phyloP scores from a whole-genome alignment of 176 grass and related monocot genomes.

The Juncus inflexus region DNA sequence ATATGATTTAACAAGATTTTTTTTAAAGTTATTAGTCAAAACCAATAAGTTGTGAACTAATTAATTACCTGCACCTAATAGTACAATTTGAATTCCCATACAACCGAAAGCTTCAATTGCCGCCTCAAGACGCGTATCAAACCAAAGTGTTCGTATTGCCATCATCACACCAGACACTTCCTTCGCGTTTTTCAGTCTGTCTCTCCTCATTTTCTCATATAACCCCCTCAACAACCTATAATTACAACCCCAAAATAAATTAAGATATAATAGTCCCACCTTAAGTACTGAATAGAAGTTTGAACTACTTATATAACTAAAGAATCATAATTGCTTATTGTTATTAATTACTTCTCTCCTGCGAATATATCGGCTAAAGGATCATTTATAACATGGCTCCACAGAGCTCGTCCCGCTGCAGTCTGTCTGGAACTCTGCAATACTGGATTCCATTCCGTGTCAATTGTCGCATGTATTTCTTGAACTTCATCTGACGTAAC shows the following conservation, averaged over 20 bases:
- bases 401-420: conserved; percentile 78
- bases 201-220: conserved; percentile 65
- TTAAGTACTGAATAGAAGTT: too few species aligned
- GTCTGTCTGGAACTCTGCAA: conserved; percentile 93
- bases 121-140: conserved; percentile 65
- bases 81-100: conserved; percentile 56
- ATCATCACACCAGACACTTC: conserved; percentile 87
- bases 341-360: conserved; percentile 36
- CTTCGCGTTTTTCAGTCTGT: conserved; percentile 49
- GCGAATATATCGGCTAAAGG: conserved; percentile 69
- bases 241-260: too few species aligned
- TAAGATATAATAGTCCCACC: too few species aligned
- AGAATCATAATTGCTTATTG: too few species aligned
- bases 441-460: conserved; percentile 65
- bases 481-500: conserved; percentile 43
- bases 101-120: conserved; percentile 46
- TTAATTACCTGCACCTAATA: conserved; percentile 88
- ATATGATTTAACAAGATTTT: background rate
- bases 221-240: conserved; percentile 40
- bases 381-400: conserved; percentile 53
- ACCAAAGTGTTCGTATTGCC: conserved; percentile 87
- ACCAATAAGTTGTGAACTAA: background rate
- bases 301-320: too few species aligned
- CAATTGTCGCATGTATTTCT: conserved; percentile 63
- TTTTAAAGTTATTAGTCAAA: background rate